phyloP scores from a whole-genome alignment of 305 asterid genomes.

The Fraxinus angustifolia region DNA sequence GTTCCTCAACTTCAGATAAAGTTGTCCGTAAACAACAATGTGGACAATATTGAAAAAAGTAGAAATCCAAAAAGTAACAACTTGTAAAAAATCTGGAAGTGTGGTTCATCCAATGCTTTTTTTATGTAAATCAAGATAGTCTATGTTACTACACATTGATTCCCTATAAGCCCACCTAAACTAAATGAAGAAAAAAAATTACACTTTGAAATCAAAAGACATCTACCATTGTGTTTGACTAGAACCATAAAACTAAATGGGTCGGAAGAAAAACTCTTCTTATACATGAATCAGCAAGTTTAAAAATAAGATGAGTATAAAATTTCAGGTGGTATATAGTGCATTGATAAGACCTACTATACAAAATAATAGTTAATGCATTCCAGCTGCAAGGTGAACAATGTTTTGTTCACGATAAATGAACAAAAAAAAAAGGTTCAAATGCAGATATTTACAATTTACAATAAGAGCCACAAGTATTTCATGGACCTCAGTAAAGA shows the following conservation, averaged over 20 bases:
- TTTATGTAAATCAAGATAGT: neutral
- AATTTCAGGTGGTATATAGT: neutral
- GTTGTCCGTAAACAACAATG: conserved; percentile 26
- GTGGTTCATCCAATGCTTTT: neutral
- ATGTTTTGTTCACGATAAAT: neutral
- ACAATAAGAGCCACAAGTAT: neutral
- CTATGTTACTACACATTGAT: neutral
- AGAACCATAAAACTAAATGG: neutral
- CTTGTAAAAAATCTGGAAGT: neutral
- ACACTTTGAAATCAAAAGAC: neutral
- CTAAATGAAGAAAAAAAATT: neutral
- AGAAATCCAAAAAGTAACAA: neutral
- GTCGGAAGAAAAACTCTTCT: neutral
- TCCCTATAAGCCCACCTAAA: neutral
- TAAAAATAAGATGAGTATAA: neutral
- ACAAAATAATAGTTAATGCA: neutral
- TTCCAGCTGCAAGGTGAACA: neutral
- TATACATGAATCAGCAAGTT: neutral
- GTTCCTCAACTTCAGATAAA: conserved; percentile 36
- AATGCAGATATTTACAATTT: neutral
- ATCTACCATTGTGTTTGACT: neutral
- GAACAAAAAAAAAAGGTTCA: neutral
- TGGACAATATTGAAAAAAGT: conserved; percentile 13
- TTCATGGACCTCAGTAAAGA: neutral
- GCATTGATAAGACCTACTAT: neutral